Evolutionary conservation across 345 rosid species (phyloP), one percentile per base, ranked within the genome.

Genomic region (Populus euphratica): DNA sequence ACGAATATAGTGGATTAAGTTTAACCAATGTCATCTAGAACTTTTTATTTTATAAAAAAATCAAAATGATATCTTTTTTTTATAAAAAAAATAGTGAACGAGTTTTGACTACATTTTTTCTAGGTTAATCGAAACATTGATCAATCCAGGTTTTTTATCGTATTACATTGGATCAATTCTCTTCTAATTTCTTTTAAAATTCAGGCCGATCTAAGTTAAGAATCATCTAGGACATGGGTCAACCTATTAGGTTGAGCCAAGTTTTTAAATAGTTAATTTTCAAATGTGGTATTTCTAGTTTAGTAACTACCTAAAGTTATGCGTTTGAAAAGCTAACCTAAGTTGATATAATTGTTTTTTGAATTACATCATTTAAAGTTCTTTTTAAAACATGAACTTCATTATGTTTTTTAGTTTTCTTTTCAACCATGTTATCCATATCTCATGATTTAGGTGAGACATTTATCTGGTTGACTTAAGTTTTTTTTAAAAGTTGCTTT

Each of bases 151-250:
- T 33, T 33, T 33, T 33, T 33, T 33, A 33, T 4, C 5, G 0
- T 33, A 33, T 4, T 33, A 33, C 36, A 33, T 5, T 33, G 5
- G 36, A 33, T 33, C 0, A 33, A 33, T 33, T 33, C 0, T 33
- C 0, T 0, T 33, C 0, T 0, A 4, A 33, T 33, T 33, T 33
- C 0, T 33, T 33, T 33, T 4, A 0, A 33, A 33, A 33, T 0
- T 0, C 5, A 0, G 0, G 5, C 3, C 36, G 5, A 5, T 4
- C 36, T 4, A 33, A 33, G 3, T 4, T 4, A 33, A 33, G 0
- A 0, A 0, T 4, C 36, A 33, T 4, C 5, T 33, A 0, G 36
- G 0, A 33, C 0, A 33, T 33, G 0, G 5, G 36, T 33, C 0
- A 33, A 33, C 36, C 5, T 0, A 5, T 4, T 0, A 4, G 0